These are phyloP conservation scores for Avena insularis DNA, from an alignment of 176 grass and related monocot species.

Conservation along the genomic window DNA sequence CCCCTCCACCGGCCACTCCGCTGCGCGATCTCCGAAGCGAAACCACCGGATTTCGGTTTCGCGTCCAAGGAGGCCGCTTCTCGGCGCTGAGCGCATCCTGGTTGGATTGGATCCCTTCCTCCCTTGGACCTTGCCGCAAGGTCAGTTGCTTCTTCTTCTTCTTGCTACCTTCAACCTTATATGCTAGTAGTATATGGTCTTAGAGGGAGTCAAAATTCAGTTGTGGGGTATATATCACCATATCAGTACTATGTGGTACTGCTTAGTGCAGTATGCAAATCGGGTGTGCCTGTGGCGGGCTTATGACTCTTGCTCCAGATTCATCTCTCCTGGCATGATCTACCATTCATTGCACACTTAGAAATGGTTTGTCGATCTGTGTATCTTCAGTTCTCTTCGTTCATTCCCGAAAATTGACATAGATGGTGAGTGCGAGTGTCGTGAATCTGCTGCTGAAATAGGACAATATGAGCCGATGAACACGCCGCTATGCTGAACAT, in stretches of 20 bases:
- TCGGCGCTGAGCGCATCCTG: not conserved
- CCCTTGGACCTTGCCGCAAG: not conserved
- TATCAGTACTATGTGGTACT: not conserved
- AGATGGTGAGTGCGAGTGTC: not conserved
- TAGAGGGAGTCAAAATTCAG: not conserved
- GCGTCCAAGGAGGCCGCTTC: not conserved
- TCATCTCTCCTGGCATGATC: not conserved
- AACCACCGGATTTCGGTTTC: not conserved
- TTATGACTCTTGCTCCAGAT: not conserved
- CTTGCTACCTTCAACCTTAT: not conserved
- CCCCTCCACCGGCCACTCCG: not conserved
- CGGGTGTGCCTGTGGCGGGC: not conserved
- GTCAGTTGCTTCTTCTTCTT: not conserved
- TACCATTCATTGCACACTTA: not conserved
- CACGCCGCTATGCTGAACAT: not conserved
- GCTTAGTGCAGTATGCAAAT: not conserved
- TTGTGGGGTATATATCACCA: not conserved
- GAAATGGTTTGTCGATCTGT: not conserved
- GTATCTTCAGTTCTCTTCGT: not conserved
- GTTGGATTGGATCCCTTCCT: not conserved
- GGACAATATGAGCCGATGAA: not conserved
- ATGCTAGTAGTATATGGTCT: not conserved
- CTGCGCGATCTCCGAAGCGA: not conserved
- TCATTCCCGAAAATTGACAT: not conserved
- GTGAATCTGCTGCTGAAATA: not conserved